Evolutionary conservation across 768 basidiomycete species (phyloP).

Genomic region (Lentinula guzmanii): DNA sequence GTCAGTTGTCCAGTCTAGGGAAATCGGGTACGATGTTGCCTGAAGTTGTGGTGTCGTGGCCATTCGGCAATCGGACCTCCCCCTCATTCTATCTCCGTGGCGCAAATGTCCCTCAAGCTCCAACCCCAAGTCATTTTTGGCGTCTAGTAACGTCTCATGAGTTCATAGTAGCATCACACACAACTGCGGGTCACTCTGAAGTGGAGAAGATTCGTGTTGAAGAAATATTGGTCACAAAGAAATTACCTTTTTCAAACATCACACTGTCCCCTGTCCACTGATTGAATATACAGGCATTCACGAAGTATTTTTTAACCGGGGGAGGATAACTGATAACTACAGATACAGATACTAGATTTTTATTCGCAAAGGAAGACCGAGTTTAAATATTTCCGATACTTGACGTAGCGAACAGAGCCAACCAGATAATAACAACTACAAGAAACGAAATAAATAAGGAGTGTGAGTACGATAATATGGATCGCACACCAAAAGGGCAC

Average conservation of each 20-base stretch:
- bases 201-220: neutral
- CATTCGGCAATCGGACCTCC: no score
- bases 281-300: no score
- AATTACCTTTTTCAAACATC: no score
- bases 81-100: neutral
- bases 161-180: neutral
- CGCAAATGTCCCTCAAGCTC: neutral
- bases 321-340: no score
- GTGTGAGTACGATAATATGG: neutral
- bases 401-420: neutral
- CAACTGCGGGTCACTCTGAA: no score
- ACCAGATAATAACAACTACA: neutral
- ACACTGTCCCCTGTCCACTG: no score
- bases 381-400: neutral
- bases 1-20: neutral
- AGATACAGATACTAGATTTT: neutral
- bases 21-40: neutral
- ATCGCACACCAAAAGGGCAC: neutral
- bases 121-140: neutral
- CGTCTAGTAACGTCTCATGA: neutral
- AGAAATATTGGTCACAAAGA: no score
- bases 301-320: no score
- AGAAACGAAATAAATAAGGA: neutral
- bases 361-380: neutral
- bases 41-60: neutral